These are phyloP conservation scores for Isatis lusitanica DNA, from an alignment of 441 rosid genomes.

Conservation along the genomic window DNA sequence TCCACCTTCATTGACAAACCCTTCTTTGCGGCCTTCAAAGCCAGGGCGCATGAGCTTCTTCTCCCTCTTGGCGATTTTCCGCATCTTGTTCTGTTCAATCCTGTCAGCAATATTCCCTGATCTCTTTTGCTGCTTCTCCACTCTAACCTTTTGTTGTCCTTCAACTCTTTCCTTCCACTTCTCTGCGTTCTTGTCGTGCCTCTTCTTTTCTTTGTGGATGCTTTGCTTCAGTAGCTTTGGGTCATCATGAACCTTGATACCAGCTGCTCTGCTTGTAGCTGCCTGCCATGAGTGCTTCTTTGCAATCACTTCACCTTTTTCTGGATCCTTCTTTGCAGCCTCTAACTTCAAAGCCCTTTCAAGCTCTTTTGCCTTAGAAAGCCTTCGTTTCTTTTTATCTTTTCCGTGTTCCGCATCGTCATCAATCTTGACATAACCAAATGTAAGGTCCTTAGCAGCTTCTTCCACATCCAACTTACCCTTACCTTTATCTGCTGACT, in stretches of 20 bases:
- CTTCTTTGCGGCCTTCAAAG: slow-evolving; percentile 82
- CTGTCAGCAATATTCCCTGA: slow-evolving; percentile 66
- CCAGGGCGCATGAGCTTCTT: slow-evolving; percentile 83
- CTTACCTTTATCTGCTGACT: slow-evolving; percentile 47
- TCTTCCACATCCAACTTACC: slow-evolving; percentile 57
- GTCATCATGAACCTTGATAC: slow-evolving; percentile 75
- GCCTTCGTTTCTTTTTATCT: slow-evolving; percentile 34
- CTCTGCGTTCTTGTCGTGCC: slow-evolving; percentile 64
- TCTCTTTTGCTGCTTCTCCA: slow-evolving; percentile 74
- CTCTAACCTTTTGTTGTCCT: slow-evolving; percentile 54
- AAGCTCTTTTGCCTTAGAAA: slow-evolving; percentile 33
- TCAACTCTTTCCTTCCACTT: slow-evolving; percentile 83
- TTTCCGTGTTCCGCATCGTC: slow-evolving; percentile 41
- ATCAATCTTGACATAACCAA: slow-evolving; percentile 69
- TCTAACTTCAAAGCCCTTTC: slow-evolving; percentile 32
- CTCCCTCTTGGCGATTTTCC: slow-evolving; percentile 80
- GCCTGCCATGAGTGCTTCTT: slow-evolving; percentile 70
- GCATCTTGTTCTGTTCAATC: slow-evolving; percentile 65
- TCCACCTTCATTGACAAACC: slow-evolving; percentile 52
- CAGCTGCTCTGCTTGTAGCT: slow-evolving; percentile 75
- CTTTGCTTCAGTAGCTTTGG: slow-evolving; percentile 74
- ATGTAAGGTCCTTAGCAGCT: slow-evolving; percentile 68
- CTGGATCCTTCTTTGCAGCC: slow-evolving; percentile 44
- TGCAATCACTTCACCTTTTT: slow-evolving; percentile 54
- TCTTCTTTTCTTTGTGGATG: slow-evolving; percentile 65